Evolutionary conservation across 495 filamentous ascomycete genomes (phyloP).

Genomic region (Podospora sp.): DNA sequence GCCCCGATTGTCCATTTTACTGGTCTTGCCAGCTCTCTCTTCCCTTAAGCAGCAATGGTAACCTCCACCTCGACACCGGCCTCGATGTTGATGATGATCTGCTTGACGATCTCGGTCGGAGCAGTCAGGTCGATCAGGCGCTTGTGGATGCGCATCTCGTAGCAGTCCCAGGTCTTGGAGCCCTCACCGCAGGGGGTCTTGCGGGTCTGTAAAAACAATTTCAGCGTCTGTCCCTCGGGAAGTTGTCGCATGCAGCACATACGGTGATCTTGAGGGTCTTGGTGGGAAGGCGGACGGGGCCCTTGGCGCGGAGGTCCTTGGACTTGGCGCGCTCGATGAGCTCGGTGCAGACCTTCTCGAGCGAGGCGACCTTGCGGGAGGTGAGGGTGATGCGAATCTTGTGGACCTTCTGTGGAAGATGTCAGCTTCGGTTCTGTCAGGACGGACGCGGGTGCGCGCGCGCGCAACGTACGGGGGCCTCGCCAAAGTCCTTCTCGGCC

Average conservation of each 20-base stretch:
- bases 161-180: conserved; percentile 99
- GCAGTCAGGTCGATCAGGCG: conserved; percentile 79
- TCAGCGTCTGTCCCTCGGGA: not conserved
- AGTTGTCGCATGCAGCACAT: conserved; percentile 13
- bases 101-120: conserved; percentile 98
- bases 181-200: conserved; percentile 98
- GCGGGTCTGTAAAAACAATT: conserved; percentile 33
- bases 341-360: conserved; percentile 98
- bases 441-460: not conserved
- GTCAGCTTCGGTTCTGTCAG: not conserved
- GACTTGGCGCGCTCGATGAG: conserved; percentile 97
- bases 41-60: conserved; percentile 90
- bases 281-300: conserved; percentile 97
- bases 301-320: conserved; percentile 98
- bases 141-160: conserved; percentile 99
- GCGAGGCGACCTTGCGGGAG: conserved; percentile 84
- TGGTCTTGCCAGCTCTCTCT: conserved; percentile 15
- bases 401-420: conserved; percentile 75
- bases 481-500: conserved; percentile 86
- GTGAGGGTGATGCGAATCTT: conserved; percentile 98
- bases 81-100: conserved; percentile 99
- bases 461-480: conserved; percentile 41
- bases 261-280: conserved; percentile 91
- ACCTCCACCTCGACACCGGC: conserved; percentile 99
- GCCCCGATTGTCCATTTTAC: conserved; percentile 4